Evolutionary conservation across 2,329 filamentous ascomycete species (phyloP).

Genomic region (Fusarium nurragi): DNA sequence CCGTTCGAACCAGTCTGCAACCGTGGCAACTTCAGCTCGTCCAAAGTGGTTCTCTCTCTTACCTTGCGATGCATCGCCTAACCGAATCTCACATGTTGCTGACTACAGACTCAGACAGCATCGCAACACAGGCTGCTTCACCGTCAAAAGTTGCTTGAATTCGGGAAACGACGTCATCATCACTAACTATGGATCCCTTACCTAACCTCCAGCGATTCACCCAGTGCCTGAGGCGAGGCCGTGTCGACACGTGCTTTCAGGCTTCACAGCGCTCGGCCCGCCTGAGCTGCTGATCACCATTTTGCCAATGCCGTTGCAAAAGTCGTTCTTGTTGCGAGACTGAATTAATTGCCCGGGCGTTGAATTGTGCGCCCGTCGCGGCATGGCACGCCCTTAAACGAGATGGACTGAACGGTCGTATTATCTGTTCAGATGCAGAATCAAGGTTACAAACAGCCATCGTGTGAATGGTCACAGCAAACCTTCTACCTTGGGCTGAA

Average conservation of each 20-base stretch:
- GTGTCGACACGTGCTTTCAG: conserved; percentile 3
- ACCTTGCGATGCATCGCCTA: not conserved
- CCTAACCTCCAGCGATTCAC: not conserved
- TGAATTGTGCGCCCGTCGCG: conserved; percentile 1
- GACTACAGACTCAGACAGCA: not conserved
- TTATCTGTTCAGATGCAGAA: not conserved
- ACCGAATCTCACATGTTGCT: not conserved
- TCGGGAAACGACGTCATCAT: conserved; percentile 7
- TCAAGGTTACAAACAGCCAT: not conserved
- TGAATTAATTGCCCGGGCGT: not conserved
- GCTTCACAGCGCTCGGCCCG: not conserved
- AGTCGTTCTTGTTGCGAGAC: not conserved
- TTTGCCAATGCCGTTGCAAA: not conserved
- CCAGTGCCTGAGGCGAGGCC: not conserved
- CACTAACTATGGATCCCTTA: conserved; percentile 10
- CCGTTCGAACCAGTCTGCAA: not conserved
- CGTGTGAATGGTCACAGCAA: not conserved
- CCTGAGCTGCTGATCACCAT: conserved; percentile 21
- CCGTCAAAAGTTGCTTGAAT: not conserved
- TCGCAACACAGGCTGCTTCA: not conserved
- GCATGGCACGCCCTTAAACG: conserved; percentile 1
- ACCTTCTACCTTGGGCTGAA: not conserved
- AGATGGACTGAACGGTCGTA: conserved; percentile 12
- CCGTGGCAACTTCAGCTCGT: not conserved
- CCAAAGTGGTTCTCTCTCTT: not conserved